Conservation (phyloP, 305 asterid species). For the Petunia hybrid region DNA sequence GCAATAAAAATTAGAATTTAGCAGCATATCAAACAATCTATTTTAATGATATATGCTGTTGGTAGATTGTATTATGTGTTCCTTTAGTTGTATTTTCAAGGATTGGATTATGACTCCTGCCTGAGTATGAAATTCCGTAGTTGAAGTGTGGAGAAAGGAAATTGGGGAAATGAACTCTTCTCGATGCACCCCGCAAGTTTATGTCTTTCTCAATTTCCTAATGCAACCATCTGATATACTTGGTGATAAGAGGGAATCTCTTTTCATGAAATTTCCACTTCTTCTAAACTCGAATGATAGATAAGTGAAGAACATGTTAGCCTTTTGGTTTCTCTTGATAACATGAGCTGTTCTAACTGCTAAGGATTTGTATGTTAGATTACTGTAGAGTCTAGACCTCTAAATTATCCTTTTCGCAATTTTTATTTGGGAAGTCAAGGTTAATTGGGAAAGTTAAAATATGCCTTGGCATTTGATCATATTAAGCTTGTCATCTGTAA, state of each 20-base stretch:
- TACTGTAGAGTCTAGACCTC: neutral
- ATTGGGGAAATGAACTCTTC: neutral
- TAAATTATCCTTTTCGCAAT: neutral
- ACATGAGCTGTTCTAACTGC: conserved; percentile 17
- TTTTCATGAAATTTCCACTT: neutral
- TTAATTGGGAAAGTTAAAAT: neutral
- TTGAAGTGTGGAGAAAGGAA: conserved; percentile 12
- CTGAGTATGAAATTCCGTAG: neutral
- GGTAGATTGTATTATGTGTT: neutral
- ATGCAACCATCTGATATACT: neutral
- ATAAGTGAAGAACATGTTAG: neutral
- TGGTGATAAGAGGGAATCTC: neutral
- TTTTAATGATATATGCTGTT: neutral
- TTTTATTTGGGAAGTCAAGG: neutral
- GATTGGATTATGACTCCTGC: neutral
- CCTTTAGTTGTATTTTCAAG: neutral
- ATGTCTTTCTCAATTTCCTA: neutral
- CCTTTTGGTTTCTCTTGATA: conserved; percentile 1
- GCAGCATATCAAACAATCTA: neutral
- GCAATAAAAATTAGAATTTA: neutral
- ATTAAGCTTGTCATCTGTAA: conserved; percentile 1
- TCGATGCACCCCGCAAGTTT: conserved; percentile 9
- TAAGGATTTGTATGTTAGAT: neutral
- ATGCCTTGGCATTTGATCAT: neutral
- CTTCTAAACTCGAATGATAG: neutral